Base-by-base conservation (phyloP, 805 yeast genomes). In the Candida germanica region DNA sequence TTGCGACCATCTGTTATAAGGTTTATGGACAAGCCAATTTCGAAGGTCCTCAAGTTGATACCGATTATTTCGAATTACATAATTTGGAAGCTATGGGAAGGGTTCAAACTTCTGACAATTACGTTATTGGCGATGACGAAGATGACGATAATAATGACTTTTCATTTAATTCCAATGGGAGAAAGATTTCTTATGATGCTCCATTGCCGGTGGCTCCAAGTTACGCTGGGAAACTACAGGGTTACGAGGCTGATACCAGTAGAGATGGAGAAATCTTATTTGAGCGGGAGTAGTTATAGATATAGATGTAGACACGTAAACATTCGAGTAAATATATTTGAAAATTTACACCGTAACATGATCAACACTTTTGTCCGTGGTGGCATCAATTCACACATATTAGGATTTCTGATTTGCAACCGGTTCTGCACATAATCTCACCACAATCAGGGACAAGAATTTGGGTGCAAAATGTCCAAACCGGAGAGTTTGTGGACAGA, bases 11-110 rank as follows among this genome's bases (percentile, higher is more conserved):
- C 4, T 68, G 71, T n/a, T 84, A 77, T 58, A 61, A 63, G 33
- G 49, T 61, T 7, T 84, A 87, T 85, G 93, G 91, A 1, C 65
- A 59, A 20, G 42, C 62, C 11, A 69, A 73, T 39, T 83, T 84
- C 59, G 75, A 71, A 24, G 84, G 88, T 0, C 93, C 93, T 0
- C 57, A 65, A 17, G 57, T 76, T 6, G 79, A 75, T 39, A 56
- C 59, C 1, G 72, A 67, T 15, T 66, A 66, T 42, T 56, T 67
- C 35, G 70, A 64, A 43, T 51, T 66, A 22, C 56, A 61, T 34
- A 56, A 54, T 35, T 36, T 58, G 22, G 59, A 56, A 34, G 49
- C 59, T 6, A 47, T 46, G 13, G 47, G 46, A 16, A 33, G 45
- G 18, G 29, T 33, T 9, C 42, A 36, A 10, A 39, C 31, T 5